phyloP scores from a whole-genome alignment of 2,329 filamentous ascomycete genomes.

The Teratosphaeria epicoccoides region DNA sequence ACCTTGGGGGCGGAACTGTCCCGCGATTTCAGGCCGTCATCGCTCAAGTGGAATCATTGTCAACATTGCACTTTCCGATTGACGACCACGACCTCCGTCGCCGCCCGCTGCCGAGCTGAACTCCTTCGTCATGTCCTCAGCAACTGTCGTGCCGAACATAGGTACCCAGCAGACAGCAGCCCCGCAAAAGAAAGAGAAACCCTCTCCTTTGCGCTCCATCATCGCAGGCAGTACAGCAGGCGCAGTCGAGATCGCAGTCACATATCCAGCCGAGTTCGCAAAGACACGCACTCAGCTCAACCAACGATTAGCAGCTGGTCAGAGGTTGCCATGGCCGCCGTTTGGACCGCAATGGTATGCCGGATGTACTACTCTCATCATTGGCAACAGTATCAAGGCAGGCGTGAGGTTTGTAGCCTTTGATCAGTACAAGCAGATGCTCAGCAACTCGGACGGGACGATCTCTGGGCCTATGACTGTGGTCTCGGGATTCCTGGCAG shows the following conservation, averaged over 20 bases:
- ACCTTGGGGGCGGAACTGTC: not conserved
- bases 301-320: constrained; percentile 61
- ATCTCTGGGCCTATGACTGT: constrained; percentile 86
- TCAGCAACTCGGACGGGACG: constrained; percentile 75
- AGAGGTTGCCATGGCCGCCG: constrained; percentile 89
- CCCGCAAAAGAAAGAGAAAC: constrained; percentile 35
- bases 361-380: constrained; percentile 90
- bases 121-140: constrained; percentile 8
- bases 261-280: constrained; percentile 91
- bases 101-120: not conserved
- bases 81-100: not conserved
- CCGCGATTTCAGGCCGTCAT: not conserved
- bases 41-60: not conserved
- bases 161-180: constrained; percentile 6
- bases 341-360: constrained; percentile 96
- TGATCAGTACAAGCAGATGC: constrained; percentile 78
- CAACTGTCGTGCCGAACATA: constrained; percentile 14
- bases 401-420: constrained; percentile 95
- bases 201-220: constrained; percentile 78
- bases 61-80: not conserved
- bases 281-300: constrained; percentile 95
- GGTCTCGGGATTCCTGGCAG: constrained; percentile 85
- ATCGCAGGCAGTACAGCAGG: constrained; percentile 88
- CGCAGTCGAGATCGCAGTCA: constrained; percentile 89
- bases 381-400: constrained; percentile 93